Base-by-base conservation (phyloP, 1,284 basidiomycete genomes). In the Trametes polyzona region DNA sequence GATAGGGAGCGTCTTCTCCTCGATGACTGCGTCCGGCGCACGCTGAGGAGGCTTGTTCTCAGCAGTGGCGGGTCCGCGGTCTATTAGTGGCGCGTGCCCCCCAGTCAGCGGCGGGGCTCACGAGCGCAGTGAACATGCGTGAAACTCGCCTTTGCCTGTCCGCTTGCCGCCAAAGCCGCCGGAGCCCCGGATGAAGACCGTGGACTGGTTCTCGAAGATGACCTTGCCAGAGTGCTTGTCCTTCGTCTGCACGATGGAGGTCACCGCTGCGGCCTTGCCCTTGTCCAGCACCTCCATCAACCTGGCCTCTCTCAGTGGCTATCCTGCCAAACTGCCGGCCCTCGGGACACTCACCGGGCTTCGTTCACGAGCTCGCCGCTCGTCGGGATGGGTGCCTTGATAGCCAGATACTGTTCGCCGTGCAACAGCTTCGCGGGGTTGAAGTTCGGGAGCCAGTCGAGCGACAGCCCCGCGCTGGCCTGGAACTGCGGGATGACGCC, bases 381-480 rank as follows among this genome's bases (percentile, higher is more conserved):
- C 0, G 93, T 95, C 0, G 96, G 96, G 63, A 98, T 93, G 0
- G 90, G 87, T 1, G 78, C 87, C 70, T 93, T 92, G 75, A 99
- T 95, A 61, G 87, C 81, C 60, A 99, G 78, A 74, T 94, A 98
- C 72, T 99, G 97, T 74, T 99, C 96, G 57, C 96, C 96, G 74
- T 99, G 97, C 26, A 99, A 82, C n/a, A 99, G 81, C 77, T 95
- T 98, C 59, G 95, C 92, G 19, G 94, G 95, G 72, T 95, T 96
- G 78, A 90, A 99, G 76, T 98, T 93, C 23, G 96, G 96, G 61
- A 99, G 76, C 84, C 88, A 96, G 75, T 93, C 94, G 41, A 95
- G 76, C 16, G 87, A 71, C 6, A 92, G 57, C 24, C 80, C 77
- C 2, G 81, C 78, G 65, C 82, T 87, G 1, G 92, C 86, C 35